These are phyloP conservation scores for Paramecium sexaurelia DNA, from an alignment of 73 alveolate species.

Conservation along the genomic window DNA sequence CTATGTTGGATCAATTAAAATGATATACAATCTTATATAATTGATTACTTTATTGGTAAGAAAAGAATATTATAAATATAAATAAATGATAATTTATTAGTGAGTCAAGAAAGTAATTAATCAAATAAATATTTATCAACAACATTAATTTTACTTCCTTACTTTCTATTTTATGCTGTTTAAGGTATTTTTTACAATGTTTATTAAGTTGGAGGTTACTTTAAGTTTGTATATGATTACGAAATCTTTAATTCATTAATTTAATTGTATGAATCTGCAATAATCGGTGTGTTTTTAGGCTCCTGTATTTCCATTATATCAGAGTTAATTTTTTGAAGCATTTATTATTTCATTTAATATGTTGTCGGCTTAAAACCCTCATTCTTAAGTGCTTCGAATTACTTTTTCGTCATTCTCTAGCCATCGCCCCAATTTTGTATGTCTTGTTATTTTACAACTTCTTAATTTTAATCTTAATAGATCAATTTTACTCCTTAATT, in stretches of 20 bases:
- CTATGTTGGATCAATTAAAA: background rate
- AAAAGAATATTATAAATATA: background rate
- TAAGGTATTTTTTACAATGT: background rate
- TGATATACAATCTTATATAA: no score
- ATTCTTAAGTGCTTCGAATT: constrained; percentile 7
- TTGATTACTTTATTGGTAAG: no score
- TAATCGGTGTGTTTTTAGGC: background rate
- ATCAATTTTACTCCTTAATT: constrained; percentile 37
- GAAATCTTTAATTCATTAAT: background rate
- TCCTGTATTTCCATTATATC: background rate
- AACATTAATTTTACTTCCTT: constrained; percentile 28
- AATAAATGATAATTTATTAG: background rate
- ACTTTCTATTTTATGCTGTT: background rate
- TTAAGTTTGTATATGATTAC: background rate
- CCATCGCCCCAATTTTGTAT: constrained; percentile 7
- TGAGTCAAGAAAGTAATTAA: constrained; percentile 43
- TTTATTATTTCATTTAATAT: background rate
- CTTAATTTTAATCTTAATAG: background rate
- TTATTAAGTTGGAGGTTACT: background rate
- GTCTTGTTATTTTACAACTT: background rate
- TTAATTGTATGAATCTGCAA: background rate
- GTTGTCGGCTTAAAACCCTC: background rate
- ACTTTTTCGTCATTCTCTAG: constrained; percentile 12
- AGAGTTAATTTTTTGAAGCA: constrained; percentile 9
- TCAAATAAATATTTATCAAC: background rate